Base-by-base conservation (phyloP, 768 basidiomycete genomes). In the Dictyophora rubrovolvata region DNA sequence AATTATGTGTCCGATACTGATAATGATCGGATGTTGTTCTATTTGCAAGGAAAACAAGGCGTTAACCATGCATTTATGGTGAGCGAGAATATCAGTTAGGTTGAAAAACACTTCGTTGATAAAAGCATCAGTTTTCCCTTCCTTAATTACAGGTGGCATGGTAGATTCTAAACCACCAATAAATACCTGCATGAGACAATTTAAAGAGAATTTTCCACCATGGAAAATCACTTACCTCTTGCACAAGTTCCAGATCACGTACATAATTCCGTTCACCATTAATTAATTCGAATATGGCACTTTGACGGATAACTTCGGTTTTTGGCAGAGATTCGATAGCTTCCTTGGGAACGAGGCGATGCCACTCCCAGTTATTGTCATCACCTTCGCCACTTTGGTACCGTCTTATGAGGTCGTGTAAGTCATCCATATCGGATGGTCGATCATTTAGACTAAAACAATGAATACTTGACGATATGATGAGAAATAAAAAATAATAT, bases 221-320 rank as follows among this genome's bases (percentile, higher is more conserved):
- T n/a, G 14, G 10, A 17, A 20, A 10, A 12, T n/a, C 48, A 61
- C 69, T 33, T 61, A 89, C 90, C 68, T 89, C 78, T 72, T 82
- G 71, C 63, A 88, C 72, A 60, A 84, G 69, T 66, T 84, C 77
- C 53, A 99, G 71, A 71, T 97, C 95, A 33, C 79, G 70, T 11
- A 93, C 86, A 68, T 96, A 97, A 61, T 92, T 86, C 62, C 84
- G 79, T 72, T 99, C 96, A 0, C 87, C 84, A 69, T 90, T 86
- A 70, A 97, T 85, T 21, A 95, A 72, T 68, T 98, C 94, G 64
- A 93, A 94, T 6, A 99, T 78, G 42, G 84, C 82, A 22, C 84
- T 88, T 69, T 97, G 93, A 49, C 93, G 79, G 60, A 87, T 82
- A 20, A 93, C 84, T 68, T 96, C 93, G 53, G 80, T 70, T 67